Conservation (phyloP, 805 yeast species). For the Barnettozyma populi region DNA sequence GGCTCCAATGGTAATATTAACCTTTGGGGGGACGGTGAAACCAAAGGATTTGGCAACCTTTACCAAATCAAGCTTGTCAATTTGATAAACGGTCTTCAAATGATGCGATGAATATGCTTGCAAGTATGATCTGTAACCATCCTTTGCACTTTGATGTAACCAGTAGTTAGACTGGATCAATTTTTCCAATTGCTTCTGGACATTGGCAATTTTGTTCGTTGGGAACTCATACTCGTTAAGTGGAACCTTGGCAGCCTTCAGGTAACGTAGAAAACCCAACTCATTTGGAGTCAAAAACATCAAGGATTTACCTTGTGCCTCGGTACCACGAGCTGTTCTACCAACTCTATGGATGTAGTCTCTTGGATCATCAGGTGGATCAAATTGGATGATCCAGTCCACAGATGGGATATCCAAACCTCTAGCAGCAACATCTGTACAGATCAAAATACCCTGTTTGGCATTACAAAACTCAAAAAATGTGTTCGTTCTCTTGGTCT, state of each 20-base stretch:
- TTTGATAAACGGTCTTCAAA: constrained; percentile 91
- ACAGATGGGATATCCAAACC: constrained; percentile 98
- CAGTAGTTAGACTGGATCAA: constrained; percentile 87
- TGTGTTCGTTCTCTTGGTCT: constrained; percentile 96
- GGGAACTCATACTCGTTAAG: constrained; percentile 97
- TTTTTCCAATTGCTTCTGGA: constrained; percentile 89
- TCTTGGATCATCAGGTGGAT: constrained; percentile 99
- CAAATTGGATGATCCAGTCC: constrained; percentile 98
- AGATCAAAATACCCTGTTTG: constrained; percentile 83
- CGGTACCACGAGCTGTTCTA: constrained; percentile 92
- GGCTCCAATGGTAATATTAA: constrained; percentile 91
- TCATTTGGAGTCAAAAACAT: constrained; percentile 95
- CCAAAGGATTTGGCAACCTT: constrained; percentile 97
- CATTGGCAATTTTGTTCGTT: constrained; percentile 87
- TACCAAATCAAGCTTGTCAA: constrained; percentile 87
- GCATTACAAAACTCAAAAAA: constrained; percentile 98
- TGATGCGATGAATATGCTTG: constrained; percentile 98
- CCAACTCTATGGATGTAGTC: constrained; percentile 99
- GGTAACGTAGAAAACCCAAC: constrained; percentile 87
- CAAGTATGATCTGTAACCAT: constrained; percentile 92
- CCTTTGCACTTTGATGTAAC: constrained; percentile 93
- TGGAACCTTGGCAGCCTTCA: constrained; percentile 96
- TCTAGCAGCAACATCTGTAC: constrained; percentile 99
- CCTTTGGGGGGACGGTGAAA: constrained; percentile 92
- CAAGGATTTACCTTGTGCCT: constrained; percentile 87